Conservation (phyloP, 805 yeast species). For the Vanderwaltozyma yarrowii region DNA sequence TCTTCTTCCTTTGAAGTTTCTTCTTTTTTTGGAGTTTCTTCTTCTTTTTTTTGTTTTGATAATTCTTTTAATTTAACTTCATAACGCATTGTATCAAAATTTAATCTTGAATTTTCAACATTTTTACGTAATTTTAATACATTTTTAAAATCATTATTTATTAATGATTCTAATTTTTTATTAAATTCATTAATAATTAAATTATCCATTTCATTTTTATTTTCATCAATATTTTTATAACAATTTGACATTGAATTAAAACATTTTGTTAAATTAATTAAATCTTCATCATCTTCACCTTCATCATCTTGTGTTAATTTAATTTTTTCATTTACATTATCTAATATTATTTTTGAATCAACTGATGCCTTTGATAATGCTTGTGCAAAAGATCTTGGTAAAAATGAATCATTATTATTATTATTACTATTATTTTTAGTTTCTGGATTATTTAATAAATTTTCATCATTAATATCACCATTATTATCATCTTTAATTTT, state of each 20-base stretch:
- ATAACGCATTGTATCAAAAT: slow-evolving; percentile 60
- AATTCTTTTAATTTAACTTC: slow-evolving; percentile 33
- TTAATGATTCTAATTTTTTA: slow-evolving; percentile 39
- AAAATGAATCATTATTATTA: slow-evolving; percentile 9
- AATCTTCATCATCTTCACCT: slow-evolving; percentile 38
- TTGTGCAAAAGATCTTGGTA: slow-evolving; percentile 67
- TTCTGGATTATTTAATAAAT: neutral
- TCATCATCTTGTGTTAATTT: slow-evolving; percentile 30
- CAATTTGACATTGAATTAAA: slow-evolving; percentile 42
- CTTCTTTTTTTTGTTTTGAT: slow-evolving; percentile 15
- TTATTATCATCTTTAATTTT: slow-evolving; percentile 1
- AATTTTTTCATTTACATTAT: slow-evolving; percentile 14
- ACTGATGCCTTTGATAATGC: slow-evolving; percentile 51
- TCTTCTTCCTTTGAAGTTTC: slow-evolving; percentile 7
- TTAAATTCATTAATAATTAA: slow-evolving; percentile 51
- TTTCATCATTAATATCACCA: slow-evolving; percentile 4
- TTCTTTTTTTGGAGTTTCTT: slow-evolving; percentile 12
- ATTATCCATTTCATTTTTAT: slow-evolving; percentile 61
- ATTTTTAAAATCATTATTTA: slow-evolving; percentile 50
- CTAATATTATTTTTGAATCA: slow-evolving; percentile 38
- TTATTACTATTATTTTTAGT: slow-evolving; percentile 3
- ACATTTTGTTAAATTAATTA: slow-evolving; percentile 35
- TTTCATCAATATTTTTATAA: slow-evolving; percentile 54
- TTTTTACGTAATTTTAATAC: slow-evolving; percentile 52
- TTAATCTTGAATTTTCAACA: slow-evolving; percentile 60